Evolutionary conservation across 495 filamentous ascomycete genomes (phyloP).

Genomic region (Oidiodendron maius): DNA sequence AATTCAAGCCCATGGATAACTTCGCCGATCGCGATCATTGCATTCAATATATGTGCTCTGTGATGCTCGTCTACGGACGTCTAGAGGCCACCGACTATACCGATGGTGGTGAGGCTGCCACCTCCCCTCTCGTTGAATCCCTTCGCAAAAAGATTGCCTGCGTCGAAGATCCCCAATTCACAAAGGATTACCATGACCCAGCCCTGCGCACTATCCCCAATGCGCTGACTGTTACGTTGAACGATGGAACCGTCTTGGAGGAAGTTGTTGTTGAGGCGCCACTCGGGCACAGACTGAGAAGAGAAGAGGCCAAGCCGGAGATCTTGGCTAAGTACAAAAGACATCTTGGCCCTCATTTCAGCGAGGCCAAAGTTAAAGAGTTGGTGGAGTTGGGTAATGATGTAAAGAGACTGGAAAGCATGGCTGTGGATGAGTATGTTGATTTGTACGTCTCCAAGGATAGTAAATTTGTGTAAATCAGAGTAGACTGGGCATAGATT

Average conservation of each 20-base stretch:
- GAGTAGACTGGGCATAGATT: not conserved
- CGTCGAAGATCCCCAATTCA: slow-evolving; percentile 93
- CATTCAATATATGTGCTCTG: slow-evolving; percentile 97
- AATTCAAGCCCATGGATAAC: slow-evolving; percentile 99
- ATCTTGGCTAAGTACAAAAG: slow-evolving; percentile 92
- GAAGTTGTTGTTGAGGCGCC: slow-evolving; percentile 95
- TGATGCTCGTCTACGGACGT: slow-evolving; percentile 90
- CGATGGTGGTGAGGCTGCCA: slow-evolving; percentile 85
- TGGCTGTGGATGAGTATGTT: slow-evolving; percentile 87
- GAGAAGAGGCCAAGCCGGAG: slow-evolving; percentile 95
- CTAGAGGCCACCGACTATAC: slow-evolving; percentile 88
- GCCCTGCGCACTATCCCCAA: slow-evolving; percentile 92
- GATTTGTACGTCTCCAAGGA: slow-evolving; percentile 74
- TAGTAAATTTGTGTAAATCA: slow-evolving; percentile 43
- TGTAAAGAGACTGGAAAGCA: slow-evolving; percentile 64
- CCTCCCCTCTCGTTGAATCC: slow-evolving; percentile 79
- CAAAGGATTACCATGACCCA: slow-evolving; percentile 88
- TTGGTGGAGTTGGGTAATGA: slow-evolving; percentile 72
- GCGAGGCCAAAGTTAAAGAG: slow-evolving; percentile 66
- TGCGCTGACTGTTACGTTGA: slow-evolving; percentile 85
- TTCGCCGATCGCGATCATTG: slow-evolving; percentile 99
- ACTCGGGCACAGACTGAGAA: slow-evolving; percentile 82
- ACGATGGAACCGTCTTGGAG: slow-evolving; percentile 88
- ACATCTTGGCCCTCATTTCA: slow-evolving; percentile 79
- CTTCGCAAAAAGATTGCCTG: slow-evolving; percentile 89